A percentile compares a stretch with the other conserved stretches of the same genome.
These are phyloP conservation scores for Podochytrium sp. DNA, from an alignment of 192 early-diverging fungal genomes.

Conservation along the genomic window DNA sequence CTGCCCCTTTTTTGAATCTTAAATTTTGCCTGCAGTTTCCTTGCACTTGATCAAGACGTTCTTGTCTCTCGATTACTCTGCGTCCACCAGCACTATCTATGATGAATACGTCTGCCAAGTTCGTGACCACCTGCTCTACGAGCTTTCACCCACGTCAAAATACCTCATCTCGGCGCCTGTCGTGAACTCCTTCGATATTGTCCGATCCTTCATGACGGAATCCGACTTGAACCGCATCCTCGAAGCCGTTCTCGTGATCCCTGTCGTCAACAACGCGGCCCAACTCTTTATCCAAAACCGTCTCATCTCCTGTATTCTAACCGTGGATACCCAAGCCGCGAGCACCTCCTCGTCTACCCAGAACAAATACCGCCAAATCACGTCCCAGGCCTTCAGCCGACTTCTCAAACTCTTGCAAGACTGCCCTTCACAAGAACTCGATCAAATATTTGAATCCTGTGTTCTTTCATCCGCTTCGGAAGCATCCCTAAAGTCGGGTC, in stretches of 20 bases:
- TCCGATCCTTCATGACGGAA: conserved; percentile 7
- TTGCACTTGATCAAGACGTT: not conserved
- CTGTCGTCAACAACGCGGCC: not conserved
- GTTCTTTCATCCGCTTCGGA: not conserved
- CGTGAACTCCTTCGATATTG: not conserved
- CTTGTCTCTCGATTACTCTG: conserved; percentile 1
- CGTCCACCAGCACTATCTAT: not conserved
- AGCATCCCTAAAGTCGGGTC: not conserved
- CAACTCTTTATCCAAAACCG: conserved; percentile 7
- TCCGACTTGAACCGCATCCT: conserved; percentile 10
- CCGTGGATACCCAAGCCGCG: not conserved
- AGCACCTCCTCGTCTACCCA: not conserved
- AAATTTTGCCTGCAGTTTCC: not conserved
- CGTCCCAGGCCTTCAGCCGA: conserved; percentile 2
- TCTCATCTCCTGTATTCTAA: conserved; percentile 8
- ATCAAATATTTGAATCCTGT: conserved; percentile 32
- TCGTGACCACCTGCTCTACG: conserved; percentile 4
- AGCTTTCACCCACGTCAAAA: conserved; percentile 6
- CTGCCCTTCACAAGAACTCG: conserved; percentile 25
- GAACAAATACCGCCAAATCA: conserved; percentile 5
- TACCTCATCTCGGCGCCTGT: not conserved
- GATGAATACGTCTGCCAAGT: conserved; percentile 24
- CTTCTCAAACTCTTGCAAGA: conserved; percentile 30
- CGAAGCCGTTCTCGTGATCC: conserved; percentile 16
- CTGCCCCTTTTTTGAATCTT: not conserved